Percentiles rank a stretch among this genome's conserved stretches.
These are phyloP conservation scores for Ascochyta rabiei DNA, from an alignment of 2,329 filamentous ascomycete genomes.

Conservation along the genomic window DNA sequence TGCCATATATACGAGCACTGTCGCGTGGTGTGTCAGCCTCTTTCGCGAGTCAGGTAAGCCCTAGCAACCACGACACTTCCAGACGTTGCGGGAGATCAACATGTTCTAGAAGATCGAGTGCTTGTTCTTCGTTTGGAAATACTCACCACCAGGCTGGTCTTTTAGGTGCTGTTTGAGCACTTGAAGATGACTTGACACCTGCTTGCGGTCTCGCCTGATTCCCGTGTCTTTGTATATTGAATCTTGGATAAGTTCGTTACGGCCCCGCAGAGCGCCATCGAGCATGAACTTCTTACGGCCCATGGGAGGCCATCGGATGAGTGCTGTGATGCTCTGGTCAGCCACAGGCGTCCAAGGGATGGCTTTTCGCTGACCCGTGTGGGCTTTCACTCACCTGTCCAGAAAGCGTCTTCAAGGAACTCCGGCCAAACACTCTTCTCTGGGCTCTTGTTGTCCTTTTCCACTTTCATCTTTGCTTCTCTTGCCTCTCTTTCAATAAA, in stretches of 20 bases:
- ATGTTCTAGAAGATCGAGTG: not conserved
- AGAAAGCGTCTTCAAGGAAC: slow-evolving; percentile 56
- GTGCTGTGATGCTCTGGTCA: slow-evolving; percentile 19
- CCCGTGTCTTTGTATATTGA: slow-evolving; percentile 63
- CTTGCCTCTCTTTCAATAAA: slow-evolving; percentile 29
- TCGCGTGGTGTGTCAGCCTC: slow-evolving; percentile 27
- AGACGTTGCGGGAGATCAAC: slow-evolving; percentile 3
- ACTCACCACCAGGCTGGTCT: slow-evolving; percentile 59
- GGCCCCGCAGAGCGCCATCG: slow-evolving; percentile 60
- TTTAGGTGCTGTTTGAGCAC: slow-evolving; percentile 64
- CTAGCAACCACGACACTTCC: slow-evolving; percentile 16
- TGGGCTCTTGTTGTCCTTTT: slow-evolving; percentile 30
- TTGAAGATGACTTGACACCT: slow-evolving; percentile 69
- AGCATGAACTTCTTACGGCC: slow-evolving; percentile 59
- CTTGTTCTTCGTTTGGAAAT: not conserved
- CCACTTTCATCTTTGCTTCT: slow-evolving; percentile 20
- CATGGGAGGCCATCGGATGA: slow-evolving; percentile 63
- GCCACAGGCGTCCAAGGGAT: not conserved
- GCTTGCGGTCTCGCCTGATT: slow-evolving; percentile 60
- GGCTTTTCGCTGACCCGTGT: not conserved
- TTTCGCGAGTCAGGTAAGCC: slow-evolving; percentile 18
- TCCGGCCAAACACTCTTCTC: slow-evolving; percentile 54
- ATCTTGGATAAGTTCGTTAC: slow-evolving; percentile 67
- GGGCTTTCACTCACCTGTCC: slow-evolving; percentile 47
- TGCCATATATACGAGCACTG: slow-evolving; percentile 52